Base-by-base conservation (phyloP, 129 eudicot species). In the Tagetes erecta region DNA sequence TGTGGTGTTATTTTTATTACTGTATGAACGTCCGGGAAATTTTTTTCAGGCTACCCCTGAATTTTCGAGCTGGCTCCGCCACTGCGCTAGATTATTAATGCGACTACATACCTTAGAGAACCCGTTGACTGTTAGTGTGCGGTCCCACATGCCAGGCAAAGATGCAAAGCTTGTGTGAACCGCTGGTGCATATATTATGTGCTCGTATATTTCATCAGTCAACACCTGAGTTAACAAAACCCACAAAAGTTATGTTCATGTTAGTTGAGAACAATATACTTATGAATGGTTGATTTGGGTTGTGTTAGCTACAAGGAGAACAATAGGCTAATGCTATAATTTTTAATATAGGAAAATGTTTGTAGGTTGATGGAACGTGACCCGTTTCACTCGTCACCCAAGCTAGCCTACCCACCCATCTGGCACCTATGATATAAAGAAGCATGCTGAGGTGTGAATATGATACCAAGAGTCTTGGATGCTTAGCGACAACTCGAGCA, bases 101-200 rank as follows among this genome's bases (percentile, higher is more conserved):
- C 27, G 27, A 20, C 27, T 56, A 37, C 37, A 50, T 80, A 93
- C 98, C 96, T 93, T 93, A 14, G 98, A 93, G 75, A 93, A 93
- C 69, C 98, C 98, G 55, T 93, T 93, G 75, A 93, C 97, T 30
- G 98, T 93, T 68, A 93, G 80, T 71, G 98, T 93, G 57, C 98
- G 84, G 38, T 93, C 97, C 96, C 91, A 93, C 98, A 93, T 93
- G 77, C 96, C 98, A 42, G 98, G 98, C 84, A 93, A 80, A 64
- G 98, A 90, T 59, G 98, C 98, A 86, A 93, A 93, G 89, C 98
- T 93, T 14, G 92, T 93, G 83, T 93, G 98, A 20, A 84, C 88
- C 60, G 97, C 97, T 33, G 98, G 98, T 57, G 87, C 64, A 78
- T 90, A 93, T 71, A 90, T 90, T 62, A 93, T 93, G 79, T 93